These are phyloP conservation scores for Odontarrhena argentea DNA, from an alignment of 345 rosid genomes.

Conservation along the genomic window DNA sequence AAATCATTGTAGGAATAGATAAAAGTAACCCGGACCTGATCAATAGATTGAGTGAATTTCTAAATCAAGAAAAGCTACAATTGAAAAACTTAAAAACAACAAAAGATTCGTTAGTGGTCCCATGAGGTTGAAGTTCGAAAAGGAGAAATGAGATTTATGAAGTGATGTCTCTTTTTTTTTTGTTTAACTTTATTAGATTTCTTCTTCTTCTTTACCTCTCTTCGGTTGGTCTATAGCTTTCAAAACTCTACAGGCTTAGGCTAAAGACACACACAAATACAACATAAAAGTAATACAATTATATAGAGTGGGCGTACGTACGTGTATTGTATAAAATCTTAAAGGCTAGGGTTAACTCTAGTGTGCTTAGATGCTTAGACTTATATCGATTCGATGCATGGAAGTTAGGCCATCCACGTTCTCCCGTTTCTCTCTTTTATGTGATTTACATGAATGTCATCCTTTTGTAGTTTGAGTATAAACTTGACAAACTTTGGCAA, in stretches of 20 bases:
- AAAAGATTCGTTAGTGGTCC: constrained; percentile 38
- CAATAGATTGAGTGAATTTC: constrained; percentile 24
- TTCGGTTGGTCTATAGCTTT: constrained; percentile 40
- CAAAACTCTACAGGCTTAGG: constrained; percentile 19
- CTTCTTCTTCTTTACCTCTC: constrained; percentile 33
- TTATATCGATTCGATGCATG: constrained; percentile 11
- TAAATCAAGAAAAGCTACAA: constrained; percentile 9
- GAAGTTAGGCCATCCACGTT: constrained; percentile 29
- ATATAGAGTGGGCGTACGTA: neutral
- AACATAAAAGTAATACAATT: constrained; percentile 14
- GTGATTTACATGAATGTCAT: neutral
- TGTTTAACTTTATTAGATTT: constrained; percentile 26
- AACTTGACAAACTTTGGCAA: too few species aligned
- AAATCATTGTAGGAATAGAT: constrained; percentile 22
- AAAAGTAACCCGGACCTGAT: constrained; percentile 23
- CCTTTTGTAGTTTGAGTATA: too few species aligned
- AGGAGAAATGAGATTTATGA: constrained; percentile 28
- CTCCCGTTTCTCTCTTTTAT: neutral
- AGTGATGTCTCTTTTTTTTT: constrained; percentile 17
- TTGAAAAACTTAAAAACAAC: neutral
- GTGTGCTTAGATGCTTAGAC: constrained; percentile 23
- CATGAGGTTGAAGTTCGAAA: constrained; percentile 35
- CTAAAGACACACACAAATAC: constrained; percentile 20
- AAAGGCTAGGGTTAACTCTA: constrained; percentile 27
- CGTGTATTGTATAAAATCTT: constrained; percentile 5